Base-by-base conservation (phyloP, 441 rosid species). In the Gossypium davidsonii region DNA sequence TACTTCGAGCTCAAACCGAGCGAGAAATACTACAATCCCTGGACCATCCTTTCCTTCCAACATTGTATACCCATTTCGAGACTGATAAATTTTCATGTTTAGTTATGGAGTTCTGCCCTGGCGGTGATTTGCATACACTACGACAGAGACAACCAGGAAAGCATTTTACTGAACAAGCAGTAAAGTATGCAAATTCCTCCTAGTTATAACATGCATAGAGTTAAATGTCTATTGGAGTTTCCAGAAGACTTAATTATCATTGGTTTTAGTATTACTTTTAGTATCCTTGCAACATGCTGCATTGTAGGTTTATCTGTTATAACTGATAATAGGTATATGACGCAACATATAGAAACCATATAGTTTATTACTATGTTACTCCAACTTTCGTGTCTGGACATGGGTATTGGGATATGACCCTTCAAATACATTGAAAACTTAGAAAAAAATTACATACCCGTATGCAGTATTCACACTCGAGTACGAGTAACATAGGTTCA, bases 11-110 rank as follows among this genome's bases (percentile, higher is more conserved):
- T 74, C 97, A 92, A 78, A 90, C 97, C 0, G 97, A 92, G 84
- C 88, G 94, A 79, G 97, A 92, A 80, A 92, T 92, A 79, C 74
- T 92, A 70, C 96, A 86, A 55, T 83, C 87, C 70, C 82, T 92
- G 77, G 96, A 92, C 79, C 97, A 92, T 58, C 97, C 97, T 0
- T 92, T 92, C 81, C 92, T 92, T 72, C 97, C 97, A 6, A 87
- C 97, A 15, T 78, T 92, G 58, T 91, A 91, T 74, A 77, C 91
- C 66, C 89, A 89, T 77, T 89, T 89, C 23, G 94, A 89, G 82
- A 85, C 94, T 26, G 91, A 85, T 39, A 89, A 89, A 70, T 89
- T 89, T 85, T 89, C 90, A 9, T 89, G 89, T 79, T 82, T 89
- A 81, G 90, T 87, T 67, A 89, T 89, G 90, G 94, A 89, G 83